Percentiles rank a stretch among this genome's conserved stretches.
Evolutionary conservation across 202 grass and related monocot genomes (phyloP).

Genomic region (Tripidium arundinaceum): DNA sequence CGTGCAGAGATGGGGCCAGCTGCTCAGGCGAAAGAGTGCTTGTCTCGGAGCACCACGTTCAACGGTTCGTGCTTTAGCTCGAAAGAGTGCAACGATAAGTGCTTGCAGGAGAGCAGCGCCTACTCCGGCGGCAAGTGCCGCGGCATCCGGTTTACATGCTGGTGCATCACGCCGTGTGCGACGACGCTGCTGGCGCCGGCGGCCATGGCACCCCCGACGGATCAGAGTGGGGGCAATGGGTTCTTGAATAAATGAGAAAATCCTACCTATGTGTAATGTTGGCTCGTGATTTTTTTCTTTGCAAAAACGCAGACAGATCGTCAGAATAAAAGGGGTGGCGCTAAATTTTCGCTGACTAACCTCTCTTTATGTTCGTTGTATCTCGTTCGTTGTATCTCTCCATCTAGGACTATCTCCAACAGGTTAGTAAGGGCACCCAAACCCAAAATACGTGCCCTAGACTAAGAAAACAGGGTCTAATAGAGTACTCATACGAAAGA

Average conservation of each 20-base stretch:
- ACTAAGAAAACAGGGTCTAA: no score
- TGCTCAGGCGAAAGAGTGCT: not conserved
- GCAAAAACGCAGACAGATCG: not conserved
- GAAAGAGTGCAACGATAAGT: not conserved
- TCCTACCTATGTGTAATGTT: not conserved
- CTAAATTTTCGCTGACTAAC: no score
- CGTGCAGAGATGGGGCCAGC: not conserved
- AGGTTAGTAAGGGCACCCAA: no score
- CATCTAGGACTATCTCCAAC: no score
- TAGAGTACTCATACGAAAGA: no score
- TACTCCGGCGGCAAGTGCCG: not conserved
- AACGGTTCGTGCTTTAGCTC: not conserved
- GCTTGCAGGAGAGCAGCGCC: not conserved
- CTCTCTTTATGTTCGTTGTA: no score
- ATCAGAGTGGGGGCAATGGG: not conserved
- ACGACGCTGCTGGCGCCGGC: not conserved
- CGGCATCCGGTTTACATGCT: not conserved
- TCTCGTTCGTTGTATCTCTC: no score
- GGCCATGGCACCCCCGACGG: not conserved
- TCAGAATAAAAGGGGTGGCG: not conserved
- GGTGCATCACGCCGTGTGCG: not conserved
- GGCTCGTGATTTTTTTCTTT: not conserved
- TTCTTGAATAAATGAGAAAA: no score
- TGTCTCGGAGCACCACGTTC: not conserved
- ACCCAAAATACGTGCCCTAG: no score